Percentiles rank a stretch among this genome's conserved stretches.
These are phyloP conservation scores for Silene uniflora DNA, from an alignment of 148 eudicot species.

Conservation along the genomic window DNA sequence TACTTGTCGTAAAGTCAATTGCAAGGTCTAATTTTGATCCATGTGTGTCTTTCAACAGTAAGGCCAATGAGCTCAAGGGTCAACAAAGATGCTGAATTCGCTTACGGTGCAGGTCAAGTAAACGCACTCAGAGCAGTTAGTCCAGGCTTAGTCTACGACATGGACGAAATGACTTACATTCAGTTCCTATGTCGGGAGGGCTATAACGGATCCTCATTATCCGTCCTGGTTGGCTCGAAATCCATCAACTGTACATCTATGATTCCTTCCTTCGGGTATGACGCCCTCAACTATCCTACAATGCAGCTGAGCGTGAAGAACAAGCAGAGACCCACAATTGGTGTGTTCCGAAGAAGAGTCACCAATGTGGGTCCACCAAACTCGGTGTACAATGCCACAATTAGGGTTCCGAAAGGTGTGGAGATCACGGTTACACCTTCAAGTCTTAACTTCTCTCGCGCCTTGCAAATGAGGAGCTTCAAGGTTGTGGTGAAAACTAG, in stretches of 20 bases:
- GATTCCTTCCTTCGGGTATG: slow-evolving; percentile 57
- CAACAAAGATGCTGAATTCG: slow-evolving; percentile 66
- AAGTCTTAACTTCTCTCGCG: slow-evolving; percentile 42
- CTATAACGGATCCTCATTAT: slow-evolving; percentile 48
- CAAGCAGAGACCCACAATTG: slow-evolving; percentile 30
- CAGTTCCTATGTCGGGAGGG: slow-evolving; percentile 80
- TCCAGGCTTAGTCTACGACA: slow-evolving; percentile 82
- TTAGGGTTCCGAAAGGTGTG: slow-evolving; percentile 58
- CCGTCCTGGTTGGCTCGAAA: slow-evolving; percentile 43
- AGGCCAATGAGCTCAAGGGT: slow-evolving; percentile 36
- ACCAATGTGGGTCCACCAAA: slow-evolving; percentile 64
- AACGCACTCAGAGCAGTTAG: slow-evolving; percentile 59
- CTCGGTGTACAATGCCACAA: slow-evolving; percentile 51
- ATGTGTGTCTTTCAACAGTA: slow-evolving; percentile 14
- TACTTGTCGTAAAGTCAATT: no score
- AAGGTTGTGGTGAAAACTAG: slow-evolving; percentile 67
- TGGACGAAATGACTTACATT: slow-evolving; percentile 65
- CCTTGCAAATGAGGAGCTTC: slow-evolving; percentile 40
- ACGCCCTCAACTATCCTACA: slow-evolving; percentile 85
- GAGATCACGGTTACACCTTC: slow-evolving; percentile 54
- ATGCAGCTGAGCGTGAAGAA: slow-evolving; percentile 57
- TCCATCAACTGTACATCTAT: slow-evolving; percentile 61
- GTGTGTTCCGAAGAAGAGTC: slow-evolving; percentile 57
- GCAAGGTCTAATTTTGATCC: no score
- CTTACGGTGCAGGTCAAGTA: slow-evolving; percentile 80